Evolutionary conservation across 768 basidiomycete species (phyloP).

Genomic region (Trametes gibbosa): DNA sequence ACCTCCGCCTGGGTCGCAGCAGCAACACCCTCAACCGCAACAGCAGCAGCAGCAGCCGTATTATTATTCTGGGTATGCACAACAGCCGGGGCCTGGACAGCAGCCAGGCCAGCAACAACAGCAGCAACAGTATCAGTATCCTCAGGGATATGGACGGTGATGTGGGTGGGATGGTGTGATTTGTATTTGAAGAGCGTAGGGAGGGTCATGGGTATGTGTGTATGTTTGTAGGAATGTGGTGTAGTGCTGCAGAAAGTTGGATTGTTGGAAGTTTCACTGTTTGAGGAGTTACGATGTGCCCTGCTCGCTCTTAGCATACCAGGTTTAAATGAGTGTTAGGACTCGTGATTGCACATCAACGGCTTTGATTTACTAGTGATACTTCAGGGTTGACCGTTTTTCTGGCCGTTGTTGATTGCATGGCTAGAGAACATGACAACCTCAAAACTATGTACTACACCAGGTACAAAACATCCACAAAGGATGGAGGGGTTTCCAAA

Average conservation of each 20-base stretch:
- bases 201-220: neutral
- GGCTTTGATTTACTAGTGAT: neutral
- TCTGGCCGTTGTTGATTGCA: too few relatives aligned
- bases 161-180: too few relatives aligned
- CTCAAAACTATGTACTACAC: neutral
- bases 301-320: too few relatives aligned
- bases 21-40: neutral
- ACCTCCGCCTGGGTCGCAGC: neutral
- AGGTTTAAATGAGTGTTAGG: too few relatives aligned
- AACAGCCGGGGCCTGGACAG: neutral
- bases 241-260: neutral
- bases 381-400: too few relatives aligned
- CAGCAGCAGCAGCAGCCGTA: slow-evolving; percentile 16
- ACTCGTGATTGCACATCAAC: too few relatives aligned
- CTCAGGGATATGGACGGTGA: slow-evolving; percentile 18
- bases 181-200: neutral
- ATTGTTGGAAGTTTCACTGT: neutral
- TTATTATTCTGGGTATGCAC: slow-evolving; percentile 21
- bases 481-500: neutral
- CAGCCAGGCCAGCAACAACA: slow-evolving; percentile 2
- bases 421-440: too few relatives aligned
- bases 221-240: neutral
- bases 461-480: neutral
- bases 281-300: too few relatives aligned
- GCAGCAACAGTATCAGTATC: slow-evolving; percentile 24